Conservation (phyloP, 495 filamentous ascomycete genomes). For the Penicillium coprophilum region DNA sequence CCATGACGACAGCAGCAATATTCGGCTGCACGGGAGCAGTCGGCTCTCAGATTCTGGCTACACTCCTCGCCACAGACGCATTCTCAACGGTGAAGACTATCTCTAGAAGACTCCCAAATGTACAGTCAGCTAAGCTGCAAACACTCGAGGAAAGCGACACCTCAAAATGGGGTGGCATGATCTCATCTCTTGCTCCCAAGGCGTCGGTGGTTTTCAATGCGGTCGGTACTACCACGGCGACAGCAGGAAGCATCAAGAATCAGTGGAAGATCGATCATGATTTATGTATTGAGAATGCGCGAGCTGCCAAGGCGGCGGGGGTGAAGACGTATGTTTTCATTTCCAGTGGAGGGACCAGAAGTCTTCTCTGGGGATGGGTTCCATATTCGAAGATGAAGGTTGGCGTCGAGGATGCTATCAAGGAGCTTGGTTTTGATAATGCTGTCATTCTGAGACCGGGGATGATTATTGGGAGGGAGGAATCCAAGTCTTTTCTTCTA, state of each 20-base stretch:
- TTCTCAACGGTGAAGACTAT: slow-evolving; percentile 54
- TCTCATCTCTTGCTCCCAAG: slow-evolving; percentile 35
- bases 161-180: slow-evolving; percentile 35
- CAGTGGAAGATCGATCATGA: slow-evolving; percentile 55
- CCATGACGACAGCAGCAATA: slow-evolving; percentile 46
- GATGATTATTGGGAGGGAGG: slow-evolving; percentile 40
- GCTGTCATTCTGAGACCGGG: slow-evolving; percentile 39
- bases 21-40: slow-evolving; percentile 59
- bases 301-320: slow-evolving; percentile 50
- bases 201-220: slow-evolving; percentile 48
- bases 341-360: slow-evolving; percentile 38
- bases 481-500: slow-evolving; percentile 29
- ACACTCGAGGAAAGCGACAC: slow-evolving; percentile 30
- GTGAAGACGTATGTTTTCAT: slow-evolving; percentile 51
- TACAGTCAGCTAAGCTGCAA: slow-evolving; percentile 49
- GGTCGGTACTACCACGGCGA: slow-evolving; percentile 46
- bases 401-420: slow-evolving; percentile 40
- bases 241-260: slow-evolving; percentile 46
- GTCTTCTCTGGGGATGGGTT: slow-evolving; percentile 25
- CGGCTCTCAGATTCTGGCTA: slow-evolving; percentile 56
- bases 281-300: slow-evolving; percentile 46
- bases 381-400: slow-evolving; percentile 45
- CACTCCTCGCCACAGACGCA: slow-evolving; percentile 47
- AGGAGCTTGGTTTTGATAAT: slow-evolving; percentile 38
- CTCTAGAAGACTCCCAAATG: slow-evolving; percentile 53